A percentile compares a stretch with the other conserved stretches of the same genome.
Conservation (phyloP, 805 yeast genomes). For the Metschnikowia hibisci region DNA sequence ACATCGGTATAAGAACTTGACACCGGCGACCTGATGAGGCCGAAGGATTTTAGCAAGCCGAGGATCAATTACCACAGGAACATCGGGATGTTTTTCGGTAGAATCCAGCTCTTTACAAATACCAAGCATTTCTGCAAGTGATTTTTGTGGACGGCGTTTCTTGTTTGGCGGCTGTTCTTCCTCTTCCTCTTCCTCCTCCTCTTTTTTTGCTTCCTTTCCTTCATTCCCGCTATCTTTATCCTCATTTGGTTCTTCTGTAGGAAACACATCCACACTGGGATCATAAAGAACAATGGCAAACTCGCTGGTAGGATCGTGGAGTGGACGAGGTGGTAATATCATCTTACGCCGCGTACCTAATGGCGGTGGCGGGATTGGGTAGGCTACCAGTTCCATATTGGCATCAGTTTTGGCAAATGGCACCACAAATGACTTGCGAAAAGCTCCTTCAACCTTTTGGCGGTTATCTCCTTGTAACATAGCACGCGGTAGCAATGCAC, state of each 20-base stretch:
- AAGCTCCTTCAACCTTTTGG: slow-evolving; percentile 34
- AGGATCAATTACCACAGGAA: slow-evolving; percentile 96
- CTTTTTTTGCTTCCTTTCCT: too few relatives aligned
- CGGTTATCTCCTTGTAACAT: slow-evolving; percentile 36
- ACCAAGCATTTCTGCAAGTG: slow-evolving; percentile 79
- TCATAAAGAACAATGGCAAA: slow-evolving; percentile 92
- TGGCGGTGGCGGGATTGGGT: slow-evolving; percentile 63
- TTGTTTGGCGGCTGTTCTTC: slow-evolving; percentile 19
- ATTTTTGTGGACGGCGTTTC: slow-evolving; percentile 50
- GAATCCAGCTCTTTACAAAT: slow-evolving; percentile 51
- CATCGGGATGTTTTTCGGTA: slow-evolving; percentile 63
- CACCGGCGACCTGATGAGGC: slow-evolving; percentile 97
- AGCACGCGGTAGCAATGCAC: slow-evolving; percentile 61
- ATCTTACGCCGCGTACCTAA: slow-evolving; percentile 75
- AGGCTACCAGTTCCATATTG: slow-evolving; percentile 29
- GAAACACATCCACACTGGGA: slow-evolving; percentile 76
- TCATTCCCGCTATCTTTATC: too few relatives aligned
- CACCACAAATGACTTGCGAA: slow-evolving; percentile 50
- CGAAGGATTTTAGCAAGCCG: slow-evolving; percentile 74
- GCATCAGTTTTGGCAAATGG: slow-evolving; percentile 48
- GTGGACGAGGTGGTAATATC: slow-evolving; percentile 76
- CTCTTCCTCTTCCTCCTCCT: slow-evolving; percentile 20
- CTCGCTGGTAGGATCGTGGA: slow-evolving; percentile 93
- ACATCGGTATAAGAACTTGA: slow-evolving; percentile 83
- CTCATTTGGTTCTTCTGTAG: slow-evolving; percentile 27